phyloP scores from a whole-genome alignment of 768 basidiomycete species.

The Kwoniella bestiolae region DNA sequence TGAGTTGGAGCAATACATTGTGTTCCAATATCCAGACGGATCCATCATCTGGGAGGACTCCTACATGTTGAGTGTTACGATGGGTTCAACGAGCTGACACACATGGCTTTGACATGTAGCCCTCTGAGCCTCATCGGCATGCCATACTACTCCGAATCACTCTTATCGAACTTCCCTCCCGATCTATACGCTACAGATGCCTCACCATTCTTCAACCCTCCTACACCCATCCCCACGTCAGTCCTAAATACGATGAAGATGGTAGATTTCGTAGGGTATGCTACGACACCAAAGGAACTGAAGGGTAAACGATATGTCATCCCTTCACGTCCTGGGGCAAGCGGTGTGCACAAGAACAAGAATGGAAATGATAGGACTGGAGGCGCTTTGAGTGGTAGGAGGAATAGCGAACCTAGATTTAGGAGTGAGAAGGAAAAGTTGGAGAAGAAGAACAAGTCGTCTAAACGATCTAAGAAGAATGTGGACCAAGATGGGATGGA shows the following conservation, averaged over 20 bases:
- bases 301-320: slow-evolving; percentile 81
- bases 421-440: slow-evolving; percentile 71
- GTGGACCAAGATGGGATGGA: slow-evolving; percentile 22
- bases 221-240: slow-evolving; percentile 76
- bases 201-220: slow-evolving; percentile 66
- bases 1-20: no score
- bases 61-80: no score
- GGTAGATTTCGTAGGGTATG: slow-evolving; percentile 89
- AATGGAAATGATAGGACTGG: slow-evolving; percentile 3
- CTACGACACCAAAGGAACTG: slow-evolving; percentile 81
- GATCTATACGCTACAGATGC: slow-evolving; percentile 57
- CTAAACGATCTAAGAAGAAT: slow-evolving; percentile 3
- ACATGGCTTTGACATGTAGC: slow-evolving; percentile 58
- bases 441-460: slow-evolving; percentile 29
- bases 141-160: slow-evolving; percentile 74
- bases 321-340: slow-evolving; percentile 56
- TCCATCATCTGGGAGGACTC: no score
- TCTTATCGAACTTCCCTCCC: slow-evolving; percentile 68
- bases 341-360: slow-evolving; percentile 11
- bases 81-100: background rate
- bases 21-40: no score
- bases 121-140: slow-evolving; percentile 87
- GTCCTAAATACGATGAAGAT: slow-evolving; percentile 77
- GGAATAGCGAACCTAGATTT: slow-evolving; percentile 63
- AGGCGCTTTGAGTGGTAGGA: slow-evolving; percentile 57